phyloP scores from a whole-genome alignment of 139 green algal genomes.

The Bryopsis sp. region DNA sequence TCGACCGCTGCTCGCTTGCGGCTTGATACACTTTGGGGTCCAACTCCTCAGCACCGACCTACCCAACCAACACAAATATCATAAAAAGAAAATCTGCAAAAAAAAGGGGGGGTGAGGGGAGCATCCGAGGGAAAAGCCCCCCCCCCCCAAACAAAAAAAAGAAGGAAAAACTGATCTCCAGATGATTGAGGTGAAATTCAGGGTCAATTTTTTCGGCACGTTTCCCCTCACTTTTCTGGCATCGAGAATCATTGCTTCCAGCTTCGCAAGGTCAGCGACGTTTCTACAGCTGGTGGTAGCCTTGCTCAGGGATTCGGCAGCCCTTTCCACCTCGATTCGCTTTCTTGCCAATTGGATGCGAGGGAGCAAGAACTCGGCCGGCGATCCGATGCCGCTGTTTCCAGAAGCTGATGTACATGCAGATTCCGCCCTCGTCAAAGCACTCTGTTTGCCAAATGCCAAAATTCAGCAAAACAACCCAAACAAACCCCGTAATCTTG shows the following conservation, averaged over 20 bases:
- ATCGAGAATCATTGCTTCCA: constrained; percentile 61
- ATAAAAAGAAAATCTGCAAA: constrained; percentile 3
- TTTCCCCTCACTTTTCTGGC: constrained; percentile 41
- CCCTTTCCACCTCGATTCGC: constrained; percentile 54
- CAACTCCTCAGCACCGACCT: constrained; percentile 56
- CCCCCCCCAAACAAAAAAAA: too few species aligned
- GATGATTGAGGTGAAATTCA: not conserved
- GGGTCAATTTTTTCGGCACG: not conserved
- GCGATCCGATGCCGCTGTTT: constrained; percentile 19
- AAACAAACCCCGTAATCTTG: too few species aligned
- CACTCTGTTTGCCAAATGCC: constrained; percentile 26
- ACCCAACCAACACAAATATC: not conserved
- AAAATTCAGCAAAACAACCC: not conserved
- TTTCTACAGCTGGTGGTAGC: constrained; percentile 32
- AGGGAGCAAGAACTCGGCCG: constrained; percentile 16
- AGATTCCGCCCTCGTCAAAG: constrained; percentile 46
- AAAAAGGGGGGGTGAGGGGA: constrained; percentile 8
- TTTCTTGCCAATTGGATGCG: constrained; percentile 28
- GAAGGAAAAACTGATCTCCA: not conserved
- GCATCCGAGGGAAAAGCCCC: not conserved
- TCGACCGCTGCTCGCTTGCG: constrained; percentile 40
- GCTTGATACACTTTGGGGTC: constrained; percentile 45
- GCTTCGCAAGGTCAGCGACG: constrained; percentile 46
- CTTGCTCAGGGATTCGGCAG: constrained; percentile 43
- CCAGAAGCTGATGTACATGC: constrained; percentile 20